Percentiles rank a stretch among this genome's conserved stretches.
phyloP scores from a whole-genome alignment of 2,329 filamentous ascomycete species.

The Fusarium sarcochroum region DNA sequence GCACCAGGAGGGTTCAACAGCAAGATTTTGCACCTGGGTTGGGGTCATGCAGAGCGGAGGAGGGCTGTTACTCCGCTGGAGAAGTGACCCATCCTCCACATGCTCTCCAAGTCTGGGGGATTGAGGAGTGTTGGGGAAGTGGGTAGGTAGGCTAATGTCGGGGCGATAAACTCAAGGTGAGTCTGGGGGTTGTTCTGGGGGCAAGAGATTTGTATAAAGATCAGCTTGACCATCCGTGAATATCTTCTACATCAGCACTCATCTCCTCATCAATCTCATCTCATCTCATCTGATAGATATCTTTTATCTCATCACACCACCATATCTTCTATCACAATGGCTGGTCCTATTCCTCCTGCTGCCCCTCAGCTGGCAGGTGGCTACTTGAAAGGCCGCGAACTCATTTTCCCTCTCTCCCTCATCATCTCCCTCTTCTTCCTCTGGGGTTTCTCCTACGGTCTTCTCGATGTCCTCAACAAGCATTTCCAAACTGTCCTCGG shows the following conservation, averaged over 20 bases:
- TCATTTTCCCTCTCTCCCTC: conserved; percentile 74
- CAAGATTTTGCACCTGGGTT: conserved; percentile 19
- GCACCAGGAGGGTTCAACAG: background rate
- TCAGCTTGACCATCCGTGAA: background rate
- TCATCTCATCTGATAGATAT: conserved; percentile 20
- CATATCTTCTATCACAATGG: conserved; percentile 35
- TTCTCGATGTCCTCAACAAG: conserved; percentile 64
- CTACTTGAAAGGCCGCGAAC: conserved; percentile 44
- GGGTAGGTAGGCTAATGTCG: conserved; percentile 20
- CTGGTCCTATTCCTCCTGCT: conserved; percentile 43
- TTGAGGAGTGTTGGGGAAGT: conserved; percentile 37
- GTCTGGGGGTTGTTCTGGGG: background rate
- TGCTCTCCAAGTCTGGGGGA: conserved; percentile 33
- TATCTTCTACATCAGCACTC: conserved; percentile 17
- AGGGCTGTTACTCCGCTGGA: conserved; percentile 8
- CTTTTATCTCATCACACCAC: conserved; percentile 3
- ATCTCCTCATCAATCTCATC: conserved; percentile 22
- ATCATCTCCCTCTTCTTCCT: conserved; percentile 63
- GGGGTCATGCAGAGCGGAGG: conserved; percentile 9
- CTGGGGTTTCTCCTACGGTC: conserved; percentile 62
- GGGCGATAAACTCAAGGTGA: conserved; percentile 15
- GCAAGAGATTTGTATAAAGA: conserved; percentile 36
- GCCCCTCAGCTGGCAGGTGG: conserved; percentile 43
- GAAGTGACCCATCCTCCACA: conserved; percentile 26
- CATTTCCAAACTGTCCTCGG: conserved; percentile 63